Base-by-base conservation (phyloP, 768 basidiomycete genomes). In the Boletus vinaceobasis region DNA sequence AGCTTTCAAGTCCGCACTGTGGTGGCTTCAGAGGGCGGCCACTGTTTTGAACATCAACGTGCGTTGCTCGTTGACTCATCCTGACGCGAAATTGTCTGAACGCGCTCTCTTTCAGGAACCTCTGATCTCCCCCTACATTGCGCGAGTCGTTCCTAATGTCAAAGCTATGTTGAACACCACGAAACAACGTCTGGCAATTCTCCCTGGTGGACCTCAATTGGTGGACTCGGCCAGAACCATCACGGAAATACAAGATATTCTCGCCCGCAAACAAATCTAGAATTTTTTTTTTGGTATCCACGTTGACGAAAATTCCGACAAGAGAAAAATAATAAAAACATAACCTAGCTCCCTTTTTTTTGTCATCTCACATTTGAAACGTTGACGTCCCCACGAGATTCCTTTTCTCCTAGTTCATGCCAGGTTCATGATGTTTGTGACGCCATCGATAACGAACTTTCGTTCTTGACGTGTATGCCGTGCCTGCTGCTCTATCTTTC, bases 21-120 rank as follows among this genome's bases (percentile, higher is more conserved):
- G 91, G 90, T 93, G 90, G 90, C 73, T 93, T 60, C 88, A 92
- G 66, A 85, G 90, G 52, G 78, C 87, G 36, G 76, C 88, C 7
- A 75, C 80, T 14, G 77, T 85, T 32, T 79, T 93, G 59, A 87
- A 87, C 65, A 85, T 89, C 48, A 85, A 84, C 63, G 88, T 87
- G 67, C 27, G 79, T 74, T 5, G 26, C 27, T 44, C 42, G 52
- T 40, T 10, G 39, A 48, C 19, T 33, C 47, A 14, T 45, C 35
- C 8, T 55, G 27, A 1, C 37, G 45, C 32, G 39, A 43, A 23
- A 26, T 10, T 5, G 15, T 43, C 44, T 52, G 15, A 42, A 45
- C 5, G 10, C 21, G 7, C 19, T 11, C 14, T 55, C 36, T 45
- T 35, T 36, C 49, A 88, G 86, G 88, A 92, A 70, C 87, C 87